Conservation (phyloP, 768 basidiomycete species). For the Boletellus sp. region DNA sequence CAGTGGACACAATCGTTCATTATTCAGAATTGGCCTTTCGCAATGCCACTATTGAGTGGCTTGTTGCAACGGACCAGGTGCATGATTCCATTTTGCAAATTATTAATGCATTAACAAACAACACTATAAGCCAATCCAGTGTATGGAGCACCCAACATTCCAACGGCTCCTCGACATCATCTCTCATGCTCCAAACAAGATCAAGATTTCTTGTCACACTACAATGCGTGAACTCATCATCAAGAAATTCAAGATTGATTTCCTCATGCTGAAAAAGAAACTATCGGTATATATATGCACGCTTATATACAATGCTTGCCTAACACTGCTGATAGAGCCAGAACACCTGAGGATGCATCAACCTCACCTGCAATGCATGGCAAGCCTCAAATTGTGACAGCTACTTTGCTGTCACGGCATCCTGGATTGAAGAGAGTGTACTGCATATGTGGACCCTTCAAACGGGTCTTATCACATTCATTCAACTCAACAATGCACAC, state of each 20-base stretch:
- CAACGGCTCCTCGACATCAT: background rate
- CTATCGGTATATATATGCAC: background rate
- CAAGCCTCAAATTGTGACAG: conserved; percentile 36
- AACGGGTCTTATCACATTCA: conserved; percentile 31
- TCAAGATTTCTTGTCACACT: background rate
- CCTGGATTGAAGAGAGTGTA: background rate
- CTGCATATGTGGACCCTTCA: conserved; percentile 27
- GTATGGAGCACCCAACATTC: too few relatives aligned
- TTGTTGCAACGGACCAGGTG: conserved; percentile 2
- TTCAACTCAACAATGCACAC: conserved; percentile 39
- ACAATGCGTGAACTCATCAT: background rate
- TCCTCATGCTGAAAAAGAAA: conserved; percentile 2
- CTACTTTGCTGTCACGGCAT: conserved; percentile 41
- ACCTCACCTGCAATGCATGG: conserved; percentile 39
- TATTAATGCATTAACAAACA: background rate
- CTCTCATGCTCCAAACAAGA: background rate
- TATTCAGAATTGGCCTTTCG: background rate
- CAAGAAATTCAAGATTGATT: conserved; percentile 6
- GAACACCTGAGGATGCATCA: conserved; percentile 12
- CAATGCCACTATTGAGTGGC: too few relatives aligned
- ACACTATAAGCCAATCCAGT: conserved; percentile 5
- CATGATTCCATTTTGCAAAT: background rate
- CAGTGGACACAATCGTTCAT: background rate
- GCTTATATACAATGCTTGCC: background rate
- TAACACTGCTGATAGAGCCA: background rate